Evolutionary conservation across 768 basidiomycete genomes (phyloP), one percentile per base, ranked within the genome.

Genomic region (Tephrocybe sp.): DNA sequence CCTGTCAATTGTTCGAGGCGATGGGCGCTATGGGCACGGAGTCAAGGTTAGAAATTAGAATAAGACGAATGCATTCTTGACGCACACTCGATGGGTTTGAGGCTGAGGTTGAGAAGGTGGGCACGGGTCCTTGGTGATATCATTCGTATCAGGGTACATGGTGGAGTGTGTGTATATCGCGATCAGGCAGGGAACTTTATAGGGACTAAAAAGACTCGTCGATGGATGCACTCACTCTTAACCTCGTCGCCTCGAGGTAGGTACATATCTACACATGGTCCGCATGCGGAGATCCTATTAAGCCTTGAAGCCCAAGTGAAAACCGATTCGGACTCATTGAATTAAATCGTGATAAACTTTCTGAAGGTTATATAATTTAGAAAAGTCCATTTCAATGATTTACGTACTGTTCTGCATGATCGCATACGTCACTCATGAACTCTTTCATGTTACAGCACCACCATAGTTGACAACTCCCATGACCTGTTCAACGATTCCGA

Each of bases 1-100:
- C 73, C 64, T 59, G 67, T 68, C 42, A 75, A 56, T 47, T 71
- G 67, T 37, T 73, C 68, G 58, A 75, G 65, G 52, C 54, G 66
- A 28, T 54, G 48, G n/a, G 52, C 62, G 35, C 64, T 64, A 16
- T n/a, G 28, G 1, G 13, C 27, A 43, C 37, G 31, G 37, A 21
- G n/a, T n/a, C 30, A 21, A 48, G 26, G 9, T n/a, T n/a, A n/a
- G n/a, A n/a, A n/a, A n/a, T 25, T 1, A 16, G 13, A 37, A 22
- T 13, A 9, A 16, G 39, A 11, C 2, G 36, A 25, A 11, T 18
- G 13, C n/a, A 9, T 12, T 11, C 24, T 16, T 5, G 24, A 57
- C 59, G 38, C 49, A 60, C 59, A 57, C 52, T 57, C 47, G 49
- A 44, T 57, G 55, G 6, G 47, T 35, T 25, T 47, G 55, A 49